phyloP scores from a whole-genome alignment of 495 filamentous ascomycete species.

The Extremus antarcticus region DNA sequence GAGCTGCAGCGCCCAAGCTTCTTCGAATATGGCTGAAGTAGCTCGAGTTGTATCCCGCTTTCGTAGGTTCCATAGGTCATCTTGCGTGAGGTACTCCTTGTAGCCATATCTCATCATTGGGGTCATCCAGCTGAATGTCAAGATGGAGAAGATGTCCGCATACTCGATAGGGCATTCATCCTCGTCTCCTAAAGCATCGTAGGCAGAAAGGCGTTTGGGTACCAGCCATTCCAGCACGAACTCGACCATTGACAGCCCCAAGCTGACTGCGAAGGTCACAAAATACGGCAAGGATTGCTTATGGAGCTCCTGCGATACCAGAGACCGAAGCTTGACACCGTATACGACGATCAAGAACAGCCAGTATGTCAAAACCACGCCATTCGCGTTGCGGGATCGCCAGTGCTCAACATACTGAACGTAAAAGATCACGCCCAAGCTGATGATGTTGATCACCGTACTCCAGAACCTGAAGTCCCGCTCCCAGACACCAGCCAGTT shows the following conservation, averaged over 20 bases:
- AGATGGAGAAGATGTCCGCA: conserved; percentile 82
- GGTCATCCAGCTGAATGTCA: conserved; percentile 99
- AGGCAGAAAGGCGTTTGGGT: conserved; percentile 74
- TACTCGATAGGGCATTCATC: conserved; percentile 93
- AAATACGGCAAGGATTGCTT: conserved; percentile 61
- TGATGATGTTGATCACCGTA: conserved; percentile 63
- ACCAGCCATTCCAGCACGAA: conserved; percentile 83
- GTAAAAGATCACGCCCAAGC: conserved; percentile 66
- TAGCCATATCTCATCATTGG: conserved; percentile 96
- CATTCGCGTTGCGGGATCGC: conserved; percentile 79
- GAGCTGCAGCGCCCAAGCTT: conserved; percentile 68
- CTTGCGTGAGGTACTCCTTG: conserved; percentile 81
- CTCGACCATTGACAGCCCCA: conserved; percentile 61
- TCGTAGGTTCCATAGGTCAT: conserved; percentile 91
- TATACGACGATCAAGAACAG: conserved; percentile 72
- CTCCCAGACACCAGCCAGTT: conserved; percentile 57
- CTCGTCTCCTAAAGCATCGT: conserved; percentile 74
- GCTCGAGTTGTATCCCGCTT: conserved; percentile 63
- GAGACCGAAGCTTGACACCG: conserved; percentile 76
- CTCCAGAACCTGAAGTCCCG: conserved; percentile 88
- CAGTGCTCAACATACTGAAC: conserved; percentile 90
- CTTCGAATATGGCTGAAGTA: conserved; percentile 56
- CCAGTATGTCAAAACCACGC: conserved; percentile 95
- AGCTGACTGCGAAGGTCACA: conserved; percentile 59
- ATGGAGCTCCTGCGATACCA: conserved; percentile 66